A percentile compares a stretch with the other conserved stretches of the same genome.
phyloP scores from a whole-genome alignment of 2,329 filamentous ascomycete species.

The Colletotrichum musae region DNA sequence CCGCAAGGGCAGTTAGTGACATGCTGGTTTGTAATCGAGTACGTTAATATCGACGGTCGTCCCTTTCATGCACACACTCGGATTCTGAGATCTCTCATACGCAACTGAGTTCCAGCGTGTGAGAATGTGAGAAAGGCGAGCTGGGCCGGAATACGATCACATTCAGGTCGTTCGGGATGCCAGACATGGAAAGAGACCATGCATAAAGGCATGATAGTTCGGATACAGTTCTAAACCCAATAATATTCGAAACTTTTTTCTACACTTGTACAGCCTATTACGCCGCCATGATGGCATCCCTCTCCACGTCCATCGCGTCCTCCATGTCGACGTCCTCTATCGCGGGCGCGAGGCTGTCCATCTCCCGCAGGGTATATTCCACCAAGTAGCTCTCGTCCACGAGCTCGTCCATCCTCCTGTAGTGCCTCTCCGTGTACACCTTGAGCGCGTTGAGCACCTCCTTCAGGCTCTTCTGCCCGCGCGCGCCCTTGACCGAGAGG shows the following conservation, averaged over 20 bases:
- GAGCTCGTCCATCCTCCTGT: slow-evolving; percentile 88
- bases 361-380: slow-evolving; percentile 92
- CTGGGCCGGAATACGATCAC: too few relatives aligned
- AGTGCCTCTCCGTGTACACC: slow-evolving; percentile 94
- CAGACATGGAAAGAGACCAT: too few relatives aligned
- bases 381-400: slow-evolving; percentile 95
- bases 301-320: slow-evolving; percentile 55
- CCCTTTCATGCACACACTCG: too few relatives aligned
- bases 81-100: too few relatives aligned
- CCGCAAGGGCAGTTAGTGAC: too few relatives aligned
- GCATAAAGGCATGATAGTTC: too few relatives aligned
- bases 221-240: background rate
- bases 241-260: background rate
- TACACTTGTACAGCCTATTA: background rate
- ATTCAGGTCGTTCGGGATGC: too few relatives aligned
- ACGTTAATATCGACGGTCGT: too few relatives aligned
- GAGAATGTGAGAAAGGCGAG: too few relatives aligned
- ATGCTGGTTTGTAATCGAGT: too few relatives aligned
- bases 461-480: slow-evolving; percentile 77
- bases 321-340: slow-evolving; percentile 52
- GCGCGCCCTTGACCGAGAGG: slow-evolving; percentile 72
- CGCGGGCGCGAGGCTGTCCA: slow-evolving; percentile 79
- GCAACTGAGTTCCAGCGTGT: too few relatives aligned
- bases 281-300: slow-evolving; percentile 58
- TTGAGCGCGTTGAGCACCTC: slow-evolving; percentile 90